A percentile compares a stretch with the other conserved stretches of the same genome.
phyloP scores from a whole-genome alignment of 83 land plant genomes.

The Picea mariana region DNA sequence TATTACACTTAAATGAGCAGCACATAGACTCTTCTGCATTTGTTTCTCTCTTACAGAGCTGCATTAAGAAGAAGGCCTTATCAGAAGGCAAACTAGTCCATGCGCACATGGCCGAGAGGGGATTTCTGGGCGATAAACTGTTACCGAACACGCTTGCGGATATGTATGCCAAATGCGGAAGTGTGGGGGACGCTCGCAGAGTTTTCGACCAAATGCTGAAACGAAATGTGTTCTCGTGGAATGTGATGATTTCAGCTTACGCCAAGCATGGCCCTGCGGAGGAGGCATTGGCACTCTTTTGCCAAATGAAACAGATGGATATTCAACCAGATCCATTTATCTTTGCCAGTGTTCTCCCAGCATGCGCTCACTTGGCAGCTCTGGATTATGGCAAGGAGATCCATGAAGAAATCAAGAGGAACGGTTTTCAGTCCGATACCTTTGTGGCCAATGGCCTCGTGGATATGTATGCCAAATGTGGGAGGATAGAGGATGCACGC shows the following conservation, averaged over 20 bases:
- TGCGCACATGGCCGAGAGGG: slow-evolving; percentile 32
- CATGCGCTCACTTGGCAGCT: slow-evolving; percentile 40
- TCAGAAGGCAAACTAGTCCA: slow-evolving; percentile 34
- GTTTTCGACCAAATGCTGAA: slow-evolving; percentile 62
- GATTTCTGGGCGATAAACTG: slow-evolving; percentile 36
- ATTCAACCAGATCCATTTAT: slow-evolving; percentile 44
- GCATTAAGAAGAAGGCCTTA: not conserved
- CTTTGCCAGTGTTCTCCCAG: slow-evolving; percentile 52
- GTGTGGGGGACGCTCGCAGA: slow-evolving; percentile 22
- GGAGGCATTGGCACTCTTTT: slow-evolving; percentile 35
- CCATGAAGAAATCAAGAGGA: slow-evolving; percentile 34
- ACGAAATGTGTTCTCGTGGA: slow-evolving; percentile 60
- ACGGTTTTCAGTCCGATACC: slow-evolving; percentile 29
- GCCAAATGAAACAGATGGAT: slow-evolving; percentile 36
- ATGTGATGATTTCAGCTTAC: slow-evolving; percentile 54
- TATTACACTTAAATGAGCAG: not conserved
- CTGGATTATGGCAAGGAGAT: slow-evolving; percentile 43
- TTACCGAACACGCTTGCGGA: slow-evolving; percentile 51
- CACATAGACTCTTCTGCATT: not conserved
- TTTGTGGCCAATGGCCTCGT: slow-evolving; percentile 49
- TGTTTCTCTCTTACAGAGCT: not conserved
- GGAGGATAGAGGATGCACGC: too few relatives aligned
- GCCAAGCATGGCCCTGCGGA: slow-evolving; percentile 37
- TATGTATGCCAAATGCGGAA: slow-evolving; percentile 44
- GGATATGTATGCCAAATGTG: too few relatives aligned